Base-by-base conservation (phyloP, 176 grass and related monocot genomes). In the Avena atlantica region DNA sequence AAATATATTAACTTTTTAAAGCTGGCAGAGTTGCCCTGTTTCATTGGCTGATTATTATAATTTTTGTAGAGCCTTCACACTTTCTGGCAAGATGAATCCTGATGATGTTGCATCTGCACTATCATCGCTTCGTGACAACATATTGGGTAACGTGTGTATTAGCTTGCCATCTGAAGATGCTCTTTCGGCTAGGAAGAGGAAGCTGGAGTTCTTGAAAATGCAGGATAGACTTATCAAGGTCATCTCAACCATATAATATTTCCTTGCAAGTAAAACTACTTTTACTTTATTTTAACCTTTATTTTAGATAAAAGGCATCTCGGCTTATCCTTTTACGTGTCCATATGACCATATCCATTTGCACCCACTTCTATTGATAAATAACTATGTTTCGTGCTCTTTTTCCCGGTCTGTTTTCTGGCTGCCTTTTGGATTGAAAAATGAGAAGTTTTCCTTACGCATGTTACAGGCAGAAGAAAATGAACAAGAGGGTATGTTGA, bases 151-250 rank as follows among this genome's bases (percentile, higher is more conserved):
- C 52, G 48, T 76, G 21, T 51, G 73, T 76, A 4, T 76, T 53
- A 76, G 24, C 73, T 17, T 76, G 73, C 73, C 73, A 76, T 76
- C 73, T 31, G 73, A 76, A 53, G 73, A 76, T 76, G 73, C 73
- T 76, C 73, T 76, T 52, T 29, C 73, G 2, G 73, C 12, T 29
- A 76, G 48, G 73, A 76, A 76, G 24, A 53, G 73, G 23, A 76
- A 29, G 73, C 53, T 76, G 48, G 24, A 53, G 14, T 27, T 76
- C 48, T 53, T 76, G 73, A 76, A 76, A 29, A 19, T 76, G 31
- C 31, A 34, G 31, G 31, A 34, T 34, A 34, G 4, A 34, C 73
- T 76, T 76, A 55, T 76, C 74, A 55, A 76, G 74, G 74, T 76
- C 14, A 76, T 53, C 14, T 15, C 52, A 24, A 23, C 0, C 6